Evolutionary conservation across 2,329 filamentous ascomycete species (phyloP), one percentile per base, ranked within the genome.

Genomic region (Sarocladium strictum): DNA sequence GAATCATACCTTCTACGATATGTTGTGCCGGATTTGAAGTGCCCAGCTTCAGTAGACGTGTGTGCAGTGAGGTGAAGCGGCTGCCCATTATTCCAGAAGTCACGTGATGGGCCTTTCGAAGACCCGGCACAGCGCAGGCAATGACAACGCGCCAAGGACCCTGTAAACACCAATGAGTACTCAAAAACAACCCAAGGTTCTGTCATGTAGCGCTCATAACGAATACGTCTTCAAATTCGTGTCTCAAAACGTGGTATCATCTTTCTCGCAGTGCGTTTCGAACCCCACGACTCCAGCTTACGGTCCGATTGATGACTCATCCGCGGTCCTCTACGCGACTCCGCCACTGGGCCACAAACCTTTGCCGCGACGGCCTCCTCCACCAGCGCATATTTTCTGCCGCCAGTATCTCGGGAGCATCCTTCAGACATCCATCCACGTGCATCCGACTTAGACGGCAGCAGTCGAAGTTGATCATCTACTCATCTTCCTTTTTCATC

Each of bases 301-400:
- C 17, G 27, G 6, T 26, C 5, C n/a, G 12, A 3, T 27, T 51
- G 47, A 51, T 51, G 47, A 51, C 47, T 51, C 47, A 51, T 51
- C 47, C 47, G 24, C 29, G 12, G 24, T 14, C n/a, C n/a, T 6
- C 14, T 5, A 3, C 47, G n/a, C 27, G 27, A 23, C 29, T 23
- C 17, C 47, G 47, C 47, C 47, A 51, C 47, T 51, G 47, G 11
- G 15, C 47, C 47, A 51, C 47, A 21, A 33, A 51, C 9, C 27
- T n/a, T 51, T 33, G 10, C 21, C 27, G 27, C 47, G 47, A 51
- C 47, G 47, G 47, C 47, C 47, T 51, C 47, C 47, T 51, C 47
- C 47, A 51, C 47, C 47, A 9, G 29, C 27, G n/a, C 27, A 51
- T 51, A 33, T 51, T 51, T 51, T 51, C 29, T 23, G 27, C n/a